Conservation (phyloP, 1,139 yeast genomes). For the Kodamaea plutei region DNA sequence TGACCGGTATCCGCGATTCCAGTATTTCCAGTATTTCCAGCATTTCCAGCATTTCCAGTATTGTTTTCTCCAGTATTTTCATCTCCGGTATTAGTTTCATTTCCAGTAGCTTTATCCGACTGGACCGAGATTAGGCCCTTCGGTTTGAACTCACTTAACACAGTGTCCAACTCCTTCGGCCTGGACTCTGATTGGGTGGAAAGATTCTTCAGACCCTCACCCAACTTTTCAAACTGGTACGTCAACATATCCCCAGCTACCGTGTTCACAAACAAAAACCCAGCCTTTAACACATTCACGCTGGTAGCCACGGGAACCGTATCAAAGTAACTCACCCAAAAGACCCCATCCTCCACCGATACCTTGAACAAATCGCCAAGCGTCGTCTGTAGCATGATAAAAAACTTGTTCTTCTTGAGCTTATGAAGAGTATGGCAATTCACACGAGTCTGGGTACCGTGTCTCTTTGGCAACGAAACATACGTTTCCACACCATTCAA, state of each 20-base stretch:
- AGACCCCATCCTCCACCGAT: constrained; percentile 42
- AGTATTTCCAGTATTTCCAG: too few relatives aligned
- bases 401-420: constrained; percentile 55
- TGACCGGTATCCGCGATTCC: too few relatives aligned
- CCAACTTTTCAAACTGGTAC: constrained; percentile 77
- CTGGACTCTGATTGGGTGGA: not conserved
- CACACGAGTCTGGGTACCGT: constrained; percentile 33
- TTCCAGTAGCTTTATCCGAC: too few relatives aligned
- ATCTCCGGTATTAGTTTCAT: not conserved
- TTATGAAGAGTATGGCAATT: constrained; percentile 61
- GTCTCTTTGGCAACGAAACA: constrained; percentile 46
- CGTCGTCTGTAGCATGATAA: constrained; percentile 67
- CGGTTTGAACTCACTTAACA: not conserved
- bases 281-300: constrained; percentile 65
- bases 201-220: constrained; percentile 40
- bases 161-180: not conserved
- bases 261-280: constrained; percentile 67
- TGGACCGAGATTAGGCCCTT: too few relatives aligned
- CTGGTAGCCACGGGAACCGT: constrained; percentile 57
- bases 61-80: not conserved
- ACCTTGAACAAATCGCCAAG: constrained; percentile 78
- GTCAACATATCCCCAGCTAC: constrained; percentile 59
- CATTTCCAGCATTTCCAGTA: not conserved
- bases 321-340: constrained; percentile 64
- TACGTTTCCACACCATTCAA: constrained; percentile 5